Base-by-base conservation (phyloP, 2,329 filamentous ascomycete species). In the Ophiocordyceps camponoti-floridani region DNA sequence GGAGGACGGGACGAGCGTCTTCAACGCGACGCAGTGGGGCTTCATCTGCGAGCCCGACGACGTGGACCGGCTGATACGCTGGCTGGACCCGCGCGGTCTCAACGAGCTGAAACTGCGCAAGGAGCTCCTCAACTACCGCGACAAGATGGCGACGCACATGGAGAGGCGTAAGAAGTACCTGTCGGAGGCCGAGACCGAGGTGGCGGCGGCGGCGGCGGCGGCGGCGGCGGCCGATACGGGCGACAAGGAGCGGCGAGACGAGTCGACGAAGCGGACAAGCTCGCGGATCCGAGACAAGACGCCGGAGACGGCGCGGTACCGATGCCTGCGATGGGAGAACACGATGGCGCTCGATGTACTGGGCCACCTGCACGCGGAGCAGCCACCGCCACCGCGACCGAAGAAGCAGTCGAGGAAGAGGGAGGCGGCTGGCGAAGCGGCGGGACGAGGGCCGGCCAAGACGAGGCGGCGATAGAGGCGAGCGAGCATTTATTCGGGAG, bases 61-160 rank as follows among this genome's bases (percentile, higher is more conserved):
- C 35, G 64, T 98, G 5, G 84, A 91, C 48, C 74, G 73, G 44
- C 72, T 98, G 16, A 77, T 96, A 49, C 73, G 74, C 44, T 98
- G 91, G 88, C 72, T 98, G 4, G 89, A 98, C 56, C 74, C 80
- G 12, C 82, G 85, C 14, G 91, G 91, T 1, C 71, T 82, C 50
- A 87, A 94, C 50, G 91, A 98, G 63, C 66, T 82, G 49, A 88
- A 86, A 57, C 69, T 98, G 43, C 77, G 82, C 48, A 96, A 95
- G 62, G 89, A 96, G 59, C 72, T 98, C 4, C 67, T 81, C 43
- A 64, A 70, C 18, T 94, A 82, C 65, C 79, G 78, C 43, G 79
- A 88, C 38, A 76, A 77, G 54, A 94, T 95, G 49, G 66, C 72
- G 23, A 72, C 73, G 49, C 78, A 87, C 55, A 95, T 95, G 88